phyloP scores from a whole-genome alignment of 768 basidiomycete genomes.

The Suillus lakei region DNA sequence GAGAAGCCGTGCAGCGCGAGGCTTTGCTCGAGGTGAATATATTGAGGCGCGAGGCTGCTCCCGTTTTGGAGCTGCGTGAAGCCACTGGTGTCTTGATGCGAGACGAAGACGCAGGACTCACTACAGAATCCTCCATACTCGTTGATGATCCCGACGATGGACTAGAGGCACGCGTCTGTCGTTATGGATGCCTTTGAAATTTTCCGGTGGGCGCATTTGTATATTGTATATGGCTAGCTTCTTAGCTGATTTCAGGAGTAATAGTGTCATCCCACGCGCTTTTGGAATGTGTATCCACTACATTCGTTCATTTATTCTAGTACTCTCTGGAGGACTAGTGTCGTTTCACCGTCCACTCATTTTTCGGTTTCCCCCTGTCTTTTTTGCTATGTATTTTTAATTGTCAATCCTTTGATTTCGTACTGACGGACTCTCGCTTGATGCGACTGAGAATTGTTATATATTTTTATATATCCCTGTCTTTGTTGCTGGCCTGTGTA shows the following conservation, averaged over 20 bases:
- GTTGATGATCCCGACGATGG: constrained; percentile 3
- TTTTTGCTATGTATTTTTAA: not conserved
- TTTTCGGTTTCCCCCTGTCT: not conserved
- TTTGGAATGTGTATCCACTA: not conserved
- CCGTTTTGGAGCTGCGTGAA: constrained; percentile 5
- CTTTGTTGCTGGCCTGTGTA: not conserved
- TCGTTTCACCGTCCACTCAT: constrained; percentile 3
- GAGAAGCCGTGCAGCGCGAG: constrained; percentile 12
- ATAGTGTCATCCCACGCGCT: not conserved
- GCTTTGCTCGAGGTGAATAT: not conserved
- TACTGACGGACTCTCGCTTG: not conserved
- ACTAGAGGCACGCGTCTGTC: constrained; percentile 17
- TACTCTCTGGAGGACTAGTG: not conserved
- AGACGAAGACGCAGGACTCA: not conserved
- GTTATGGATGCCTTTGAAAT: constrained; percentile 18
- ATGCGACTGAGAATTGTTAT: not conserved
- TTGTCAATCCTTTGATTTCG: not conserved
- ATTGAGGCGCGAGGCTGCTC: constrained; percentile 11
- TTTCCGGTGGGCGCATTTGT: not conserved
- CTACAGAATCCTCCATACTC: not conserved
- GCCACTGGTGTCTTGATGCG: not conserved
- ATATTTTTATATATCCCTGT: not conserved
- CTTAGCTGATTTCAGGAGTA: not conserved
- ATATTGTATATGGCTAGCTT: not conserved
- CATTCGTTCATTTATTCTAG: not conserved